Conservation (phyloP, 805 yeast species). For the Metschnikowia shivogae region DNA sequence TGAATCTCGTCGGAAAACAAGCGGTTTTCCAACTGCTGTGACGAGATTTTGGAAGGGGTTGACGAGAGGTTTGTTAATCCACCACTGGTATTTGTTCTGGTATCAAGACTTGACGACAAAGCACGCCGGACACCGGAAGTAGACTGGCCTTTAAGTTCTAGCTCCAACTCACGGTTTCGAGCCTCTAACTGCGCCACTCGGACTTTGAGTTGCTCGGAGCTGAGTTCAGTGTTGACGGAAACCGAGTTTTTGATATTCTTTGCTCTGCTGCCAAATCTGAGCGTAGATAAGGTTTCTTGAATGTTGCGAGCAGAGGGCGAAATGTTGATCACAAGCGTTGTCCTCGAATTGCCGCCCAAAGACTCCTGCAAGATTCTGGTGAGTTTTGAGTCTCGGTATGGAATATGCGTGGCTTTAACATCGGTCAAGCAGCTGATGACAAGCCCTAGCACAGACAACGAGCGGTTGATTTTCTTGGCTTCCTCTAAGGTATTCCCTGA, state of each 20-base stretch:
- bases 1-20: constrained; percentile 10
- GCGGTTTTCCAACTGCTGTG: constrained; percentile 3
- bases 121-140: background rate
- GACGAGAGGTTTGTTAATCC: background rate
- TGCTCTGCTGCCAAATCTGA: constrained; percentile 73
- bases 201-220: constrained; percentile 45
- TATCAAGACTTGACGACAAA: background rate
- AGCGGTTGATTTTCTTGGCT: constrained; percentile 77
- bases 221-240: constrained; percentile 56
- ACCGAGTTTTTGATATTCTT: constrained; percentile 63
- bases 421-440: constrained; percentile 79
- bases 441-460: constrained; percentile 73
- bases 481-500: constrained; percentile 73
- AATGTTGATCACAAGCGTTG: constrained; percentile 68
- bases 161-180: constrained; percentile 37
- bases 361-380: constrained; percentile 77
- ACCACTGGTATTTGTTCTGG: background rate
- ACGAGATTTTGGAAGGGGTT: constrained; percentile 2
- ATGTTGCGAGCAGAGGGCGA: constrained; percentile 58
- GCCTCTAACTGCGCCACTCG: constrained; percentile 34
- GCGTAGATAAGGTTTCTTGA: constrained; percentile 63
- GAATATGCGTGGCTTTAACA: constrained; percentile 58
- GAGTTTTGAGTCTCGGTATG: constrained; percentile 74
- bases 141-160: constrained; percentile 25
- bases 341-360: constrained; percentile 77